phyloP scores from a whole-genome alignment of 2,329 filamentous ascomycete genomes.

The Colletotrichum sp. region DNA sequence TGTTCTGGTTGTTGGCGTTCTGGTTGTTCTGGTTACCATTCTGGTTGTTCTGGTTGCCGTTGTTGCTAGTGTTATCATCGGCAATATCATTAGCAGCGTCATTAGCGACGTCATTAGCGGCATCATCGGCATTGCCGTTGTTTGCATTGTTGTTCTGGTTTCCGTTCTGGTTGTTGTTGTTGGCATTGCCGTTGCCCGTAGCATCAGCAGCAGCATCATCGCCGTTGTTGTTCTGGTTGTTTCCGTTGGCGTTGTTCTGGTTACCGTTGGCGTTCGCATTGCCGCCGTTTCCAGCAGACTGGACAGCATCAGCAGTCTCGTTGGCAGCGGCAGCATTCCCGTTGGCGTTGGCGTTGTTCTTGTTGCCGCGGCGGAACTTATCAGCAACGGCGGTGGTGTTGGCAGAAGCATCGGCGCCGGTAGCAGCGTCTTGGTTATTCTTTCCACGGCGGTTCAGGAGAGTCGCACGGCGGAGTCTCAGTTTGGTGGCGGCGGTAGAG shows the following conservation, averaged over 20 bases:
- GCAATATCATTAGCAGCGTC: background rate
- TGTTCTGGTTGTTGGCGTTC: background rate
- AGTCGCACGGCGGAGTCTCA: background rate
- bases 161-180: background rate
- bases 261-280: slow-evolving; percentile 13
- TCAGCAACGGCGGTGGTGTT: background rate
- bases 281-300: background rate
- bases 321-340: slow-evolving; percentile 7
- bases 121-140: background rate
- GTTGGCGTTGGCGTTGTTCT: background rate
- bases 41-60: background rate
- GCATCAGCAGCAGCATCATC: slow-evolving; percentile 39
- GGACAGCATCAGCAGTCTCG: background rate
- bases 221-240: slow-evolving; percentile 30
- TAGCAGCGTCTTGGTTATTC: background rate
- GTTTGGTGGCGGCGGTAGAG: background rate
- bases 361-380: background rate
- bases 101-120: background rate
- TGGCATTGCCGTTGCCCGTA: background rate
- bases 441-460: background rate
- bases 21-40: slow-evolving; percentile 11
- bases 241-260: slow-evolving; percentile 41
- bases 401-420: background rate
- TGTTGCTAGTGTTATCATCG: background rate
- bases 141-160: background rate